A percentile compares a stretch with the other conserved stretches of the same genome.
Conservation (phyloP, 2,329 filamentous ascomycete species). For the Metarhizium guizhouense region DNA sequence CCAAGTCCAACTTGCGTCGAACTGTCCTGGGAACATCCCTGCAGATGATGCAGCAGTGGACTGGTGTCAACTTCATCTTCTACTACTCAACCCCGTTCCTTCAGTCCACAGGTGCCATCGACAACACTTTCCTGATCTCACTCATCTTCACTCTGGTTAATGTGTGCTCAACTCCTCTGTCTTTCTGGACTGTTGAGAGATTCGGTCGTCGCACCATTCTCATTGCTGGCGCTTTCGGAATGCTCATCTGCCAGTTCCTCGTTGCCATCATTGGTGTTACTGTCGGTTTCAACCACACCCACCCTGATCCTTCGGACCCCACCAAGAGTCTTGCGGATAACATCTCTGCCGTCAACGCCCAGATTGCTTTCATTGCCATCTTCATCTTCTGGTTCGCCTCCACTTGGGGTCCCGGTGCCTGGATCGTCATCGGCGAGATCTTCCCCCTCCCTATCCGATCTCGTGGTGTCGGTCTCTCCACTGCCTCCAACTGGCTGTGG, state of each 20-base stretch:
- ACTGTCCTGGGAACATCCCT: conserved; percentile 64
- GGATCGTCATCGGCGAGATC: conserved; percentile 81
- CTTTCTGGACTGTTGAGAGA: conserved; percentile 78
- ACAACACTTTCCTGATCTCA: conserved; percentile 72
- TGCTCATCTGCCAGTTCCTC: conserved; percentile 82
- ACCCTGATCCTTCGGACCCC: conserved; percentile 34
- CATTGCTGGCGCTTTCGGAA: conserved; percentile 68
- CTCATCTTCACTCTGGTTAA: conserved; percentile 85
- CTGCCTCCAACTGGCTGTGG: conserved; percentile 88
- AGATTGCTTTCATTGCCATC: conserved; percentile 84
- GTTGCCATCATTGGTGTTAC: conserved; percentile 68
- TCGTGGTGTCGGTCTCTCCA: conserved; percentile 77
- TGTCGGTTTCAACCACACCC: conserved; percentile 42
- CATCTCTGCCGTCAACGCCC: conserved; percentile 50
- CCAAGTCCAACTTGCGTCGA: conserved; percentile 60
- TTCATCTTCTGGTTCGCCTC: conserved; percentile 90
- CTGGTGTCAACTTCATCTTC: conserved; percentile 90
- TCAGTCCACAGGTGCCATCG: conserved; percentile 64
- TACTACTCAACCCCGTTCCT: conserved; percentile 83
- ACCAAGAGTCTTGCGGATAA: conserved; percentile 37
- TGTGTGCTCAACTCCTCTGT: conserved; percentile 74
- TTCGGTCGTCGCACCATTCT: conserved; percentile 75
- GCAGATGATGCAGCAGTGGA: conserved; percentile 78
- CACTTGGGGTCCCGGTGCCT: conserved; percentile 78
- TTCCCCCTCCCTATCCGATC: conserved; percentile 85